Evolutionary conservation across 176 grass and related monocot genomes (phyloP).

Genomic region (Triticum turgidum): DNA sequence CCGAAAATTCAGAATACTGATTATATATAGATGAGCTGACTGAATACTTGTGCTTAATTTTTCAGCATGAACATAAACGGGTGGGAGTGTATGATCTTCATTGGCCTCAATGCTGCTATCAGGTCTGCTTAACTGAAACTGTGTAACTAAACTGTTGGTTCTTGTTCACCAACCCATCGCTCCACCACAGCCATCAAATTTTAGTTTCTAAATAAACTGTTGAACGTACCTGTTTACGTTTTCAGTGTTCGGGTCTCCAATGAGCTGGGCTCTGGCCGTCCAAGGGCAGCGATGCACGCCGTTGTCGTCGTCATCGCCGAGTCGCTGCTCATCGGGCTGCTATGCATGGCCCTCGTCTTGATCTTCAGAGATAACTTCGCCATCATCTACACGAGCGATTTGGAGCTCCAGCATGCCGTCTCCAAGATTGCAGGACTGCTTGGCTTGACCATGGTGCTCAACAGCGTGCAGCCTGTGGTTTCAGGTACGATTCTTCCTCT

Average conservation of each 20-base stretch:
- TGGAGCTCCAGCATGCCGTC: constrained; percentile 22
- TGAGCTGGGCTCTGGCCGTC: constrained; percentile 45
- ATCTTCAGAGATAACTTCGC: constrained; percentile 32
- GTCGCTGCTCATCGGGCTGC: constrained; percentile 36
- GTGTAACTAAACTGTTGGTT: not conserved
- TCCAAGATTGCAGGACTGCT: constrained; percentile 48
- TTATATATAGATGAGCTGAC: not conserved
- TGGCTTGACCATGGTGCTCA: constrained; percentile 61
- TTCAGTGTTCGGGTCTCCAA: constrained; percentile 58
- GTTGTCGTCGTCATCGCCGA: constrained; percentile 45
- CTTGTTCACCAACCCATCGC: not conserved
- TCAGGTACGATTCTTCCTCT: constrained; percentile 28
- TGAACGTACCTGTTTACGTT: not conserved
- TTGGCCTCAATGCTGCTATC: constrained; percentile 59
- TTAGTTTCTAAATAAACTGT: not conserved
- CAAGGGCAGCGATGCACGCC: constrained; percentile 37
- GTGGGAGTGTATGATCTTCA: constrained; percentile 60
- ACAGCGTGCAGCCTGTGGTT: constrained; percentile 62
- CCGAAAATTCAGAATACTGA: not conserved
- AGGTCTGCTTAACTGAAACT: constrained; percentile 17
- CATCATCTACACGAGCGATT: constrained; percentile 37
- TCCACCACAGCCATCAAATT: not conserved
- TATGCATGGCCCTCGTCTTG: constrained; percentile 43
- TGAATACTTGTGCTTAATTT: not conserved
- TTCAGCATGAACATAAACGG: constrained; percentile 73